Conservation (phyloP, 768 basidiomycete genomes). For the Daedaleopsis nitida region DNA sequence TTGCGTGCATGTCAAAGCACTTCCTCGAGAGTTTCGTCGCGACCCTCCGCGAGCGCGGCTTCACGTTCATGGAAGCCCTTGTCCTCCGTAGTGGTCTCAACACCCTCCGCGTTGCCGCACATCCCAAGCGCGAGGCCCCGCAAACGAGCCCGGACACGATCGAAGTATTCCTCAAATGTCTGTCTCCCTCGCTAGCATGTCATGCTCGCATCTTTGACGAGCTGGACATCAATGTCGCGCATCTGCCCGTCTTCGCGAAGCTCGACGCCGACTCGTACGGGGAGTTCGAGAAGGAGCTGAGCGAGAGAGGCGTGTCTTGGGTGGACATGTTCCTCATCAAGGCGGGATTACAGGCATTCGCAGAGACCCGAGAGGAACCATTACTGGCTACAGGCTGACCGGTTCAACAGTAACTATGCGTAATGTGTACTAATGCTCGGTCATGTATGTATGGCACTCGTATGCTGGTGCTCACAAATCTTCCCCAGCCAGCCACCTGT, state of each 20-base stretch:
- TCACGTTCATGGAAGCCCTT: slow-evolving; percentile 8
- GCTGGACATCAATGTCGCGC: slow-evolving; percentile 1
- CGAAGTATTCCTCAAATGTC: background rate
- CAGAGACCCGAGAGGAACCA: background rate
- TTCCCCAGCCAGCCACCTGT: slow-evolving; percentile 45
- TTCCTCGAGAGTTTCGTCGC: background rate
- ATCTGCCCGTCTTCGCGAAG: slow-evolving; percentile 7
- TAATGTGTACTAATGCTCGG: too few species aligned
- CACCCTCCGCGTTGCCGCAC: background rate
- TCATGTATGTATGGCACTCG: too few species aligned
- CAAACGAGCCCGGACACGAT: background rate
- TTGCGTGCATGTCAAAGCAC: background rate
- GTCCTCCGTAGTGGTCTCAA: slow-evolving; percentile 1
- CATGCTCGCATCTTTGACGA: background rate
- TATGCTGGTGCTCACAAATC: too few species aligned
- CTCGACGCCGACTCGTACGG: slow-evolving; percentile 1
- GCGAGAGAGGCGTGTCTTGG: background rate
- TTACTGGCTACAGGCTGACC: background rate
- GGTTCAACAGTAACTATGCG: background rate
- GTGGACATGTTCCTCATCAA: slow-evolving; percentile 4
- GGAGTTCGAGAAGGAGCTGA: slow-evolving; percentile 5
- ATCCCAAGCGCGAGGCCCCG: background rate
- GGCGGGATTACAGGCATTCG: background rate
- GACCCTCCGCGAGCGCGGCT: background rate
- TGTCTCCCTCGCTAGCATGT: background rate